phyloP scores from a whole-genome alignment of 148 eudicot genomes.

The Agrostemma githago region DNA sequence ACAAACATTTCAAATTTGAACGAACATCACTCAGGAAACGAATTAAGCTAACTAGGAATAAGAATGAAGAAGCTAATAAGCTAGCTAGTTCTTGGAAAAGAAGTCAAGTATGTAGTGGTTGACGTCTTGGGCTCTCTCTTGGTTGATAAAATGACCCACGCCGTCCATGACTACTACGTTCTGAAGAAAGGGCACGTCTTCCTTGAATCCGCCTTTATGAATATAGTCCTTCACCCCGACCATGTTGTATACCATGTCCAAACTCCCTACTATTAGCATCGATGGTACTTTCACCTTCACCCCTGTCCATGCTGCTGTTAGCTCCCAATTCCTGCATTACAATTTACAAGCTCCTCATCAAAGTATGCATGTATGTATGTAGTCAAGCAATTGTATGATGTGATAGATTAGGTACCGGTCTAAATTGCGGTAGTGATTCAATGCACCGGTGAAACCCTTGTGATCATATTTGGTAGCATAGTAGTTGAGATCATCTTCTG shows the following conservation, averaged over 20 bases:
- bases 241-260: slow-evolving; percentile 64
- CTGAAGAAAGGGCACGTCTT: slow-evolving; percentile 62
- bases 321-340: no score
- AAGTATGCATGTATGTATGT: no score
- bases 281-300: slow-evolving; percentile 44
- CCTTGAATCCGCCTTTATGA: slow-evolving; percentile 55
- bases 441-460: slow-evolving; percentile 64
- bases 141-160: slow-evolving; percentile 55
- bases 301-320: no score
- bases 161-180: slow-evolving; percentile 58
- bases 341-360: no score
- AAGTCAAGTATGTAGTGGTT: no score
- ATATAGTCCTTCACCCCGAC: slow-evolving; percentile 67
- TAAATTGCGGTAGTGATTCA: slow-evolving; percentile 63
- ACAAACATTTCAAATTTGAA: no score
- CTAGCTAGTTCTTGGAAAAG: no score
- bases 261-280: slow-evolving; percentile 54
- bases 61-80: no score
- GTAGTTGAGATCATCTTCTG: slow-evolving; percentile 58
- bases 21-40: no score
- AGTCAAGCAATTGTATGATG: background rate
- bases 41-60: no score
- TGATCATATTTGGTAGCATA: slow-evolving; percentile 41
- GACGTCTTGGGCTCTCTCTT: no score
- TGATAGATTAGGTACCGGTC: slow-evolving; percentile 38